Evolutionary conservation across 257 asterid genomes (phyloP), one percentile per base, ranked within the genome.

Genomic region (Nicotiana sylvestris): DNA sequence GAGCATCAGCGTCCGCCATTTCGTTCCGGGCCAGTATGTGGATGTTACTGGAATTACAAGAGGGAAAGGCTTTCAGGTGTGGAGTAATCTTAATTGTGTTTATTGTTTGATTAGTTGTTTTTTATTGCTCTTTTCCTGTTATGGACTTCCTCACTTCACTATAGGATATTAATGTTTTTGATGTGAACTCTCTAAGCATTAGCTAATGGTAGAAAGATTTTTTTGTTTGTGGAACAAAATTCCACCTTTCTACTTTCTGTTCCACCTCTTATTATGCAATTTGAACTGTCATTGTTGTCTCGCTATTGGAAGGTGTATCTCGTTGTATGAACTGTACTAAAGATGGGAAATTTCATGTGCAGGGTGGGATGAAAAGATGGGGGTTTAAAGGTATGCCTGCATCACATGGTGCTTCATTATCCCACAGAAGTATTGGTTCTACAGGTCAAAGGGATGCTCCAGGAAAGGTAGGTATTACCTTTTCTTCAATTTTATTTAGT

Each of bases 51-150:
- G 99, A 60, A 94, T 95, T 84, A 89, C 97, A 10, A 94, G 91
- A 86, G 99, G 97, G 79, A 94, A 95, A 88, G 99, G 99, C 10
- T 95, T 95, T 85, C 96, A 91, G 99, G 99, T 92, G 78, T 79
- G 81, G n/a, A 8, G 61, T 16, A 27, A 21, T 78, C 16, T 58
- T 66, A 11, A 43, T 69, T 18, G 8, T 67, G 16, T 67, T 67
- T 67, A 17, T 33, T 35, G 16, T 67, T 67, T 67, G 4, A 67
- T 67, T 67, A 67, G 29, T 67, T 49, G 49, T 67, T 67, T 33
- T 12, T 33, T 46, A 67, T 67, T 33, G 51, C 76, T 67, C 76
- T 67, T 67, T 17, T 9, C 30, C 77, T 68, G 77, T n/a, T 37
- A 4, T 37, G 77, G 10, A 61, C 15, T 57, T 57, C n/a, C 66